phyloP scores from a whole-genome alignment of 116 monocot genomes.

The Cymodocea nodosa region DNA sequence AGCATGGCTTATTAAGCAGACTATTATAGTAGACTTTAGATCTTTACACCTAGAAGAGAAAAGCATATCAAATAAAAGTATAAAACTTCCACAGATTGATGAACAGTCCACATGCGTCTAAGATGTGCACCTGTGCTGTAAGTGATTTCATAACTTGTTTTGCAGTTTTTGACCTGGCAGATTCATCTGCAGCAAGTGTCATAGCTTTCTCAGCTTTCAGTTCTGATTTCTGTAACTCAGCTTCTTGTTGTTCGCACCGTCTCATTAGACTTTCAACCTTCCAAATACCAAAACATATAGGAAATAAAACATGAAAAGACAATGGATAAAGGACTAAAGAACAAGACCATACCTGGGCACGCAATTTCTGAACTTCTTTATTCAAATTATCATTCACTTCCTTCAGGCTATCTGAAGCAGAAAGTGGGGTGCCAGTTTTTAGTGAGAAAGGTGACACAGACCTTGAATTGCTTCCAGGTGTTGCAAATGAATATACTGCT shows the following conservation, averaged over 20 bases:
- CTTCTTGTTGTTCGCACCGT: slow-evolving; percentile 58
- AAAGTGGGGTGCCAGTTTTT: slow-evolving; percentile 47
- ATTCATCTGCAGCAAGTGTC: slow-evolving; percentile 59
- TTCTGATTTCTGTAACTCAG: slow-evolving; percentile 54
- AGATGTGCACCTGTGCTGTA: slow-evolving; percentile 51
- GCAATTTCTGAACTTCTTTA: slow-evolving; percentile 56
- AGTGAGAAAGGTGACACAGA: slow-evolving; percentile 77
- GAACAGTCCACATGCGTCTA: too few relatives aligned
- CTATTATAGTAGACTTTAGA: too few relatives aligned
- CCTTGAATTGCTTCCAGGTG: slow-evolving; percentile 43
- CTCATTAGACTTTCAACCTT: slow-evolving; percentile 57
- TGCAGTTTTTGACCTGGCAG: slow-evolving; percentile 77
- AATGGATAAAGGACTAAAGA: neutral
- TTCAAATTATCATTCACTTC: slow-evolving; percentile 65
- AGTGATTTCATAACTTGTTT: slow-evolving; percentile 89
- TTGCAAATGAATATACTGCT: slow-evolving; percentile 22
- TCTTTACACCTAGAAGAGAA: too few relatives aligned
- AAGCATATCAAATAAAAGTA: neutral
- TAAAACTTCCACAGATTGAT: too few relatives aligned
- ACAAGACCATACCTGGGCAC: slow-evolving; percentile 32
- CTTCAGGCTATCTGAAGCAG: slow-evolving; percentile 48
- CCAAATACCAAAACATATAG: neutral
- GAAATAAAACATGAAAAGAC: neutral
- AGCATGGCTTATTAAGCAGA: too few relatives aligned
- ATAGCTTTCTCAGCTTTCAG: slow-evolving; percentile 65